A percentile compares a stretch with the other conserved stretches of the same genome.
phyloP scores from a whole-genome alignment of 129 eudicot species.

The Mikania micrantha region DNA sequence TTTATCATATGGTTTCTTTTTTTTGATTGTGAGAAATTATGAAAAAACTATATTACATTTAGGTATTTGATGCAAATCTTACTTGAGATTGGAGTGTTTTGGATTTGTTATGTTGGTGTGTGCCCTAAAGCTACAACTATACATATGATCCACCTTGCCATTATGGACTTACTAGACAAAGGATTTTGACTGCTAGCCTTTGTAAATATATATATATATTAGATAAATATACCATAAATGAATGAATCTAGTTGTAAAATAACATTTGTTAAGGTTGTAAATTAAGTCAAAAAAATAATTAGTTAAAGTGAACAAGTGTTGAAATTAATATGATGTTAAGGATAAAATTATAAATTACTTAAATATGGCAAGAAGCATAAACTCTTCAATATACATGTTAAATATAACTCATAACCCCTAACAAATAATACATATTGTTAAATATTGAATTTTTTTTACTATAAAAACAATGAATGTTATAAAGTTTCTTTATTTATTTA shows the following conservation, averaged over 20 bases:
- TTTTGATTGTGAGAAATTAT: constrained; percentile 3
- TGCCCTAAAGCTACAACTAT: constrained; percentile 32
- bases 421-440: no score
- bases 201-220: constrained; percentile 4
- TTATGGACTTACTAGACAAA: constrained; percentile 13
- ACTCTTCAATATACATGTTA: no score
- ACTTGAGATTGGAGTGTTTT: constrained; percentile 27
- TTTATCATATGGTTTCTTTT: not conserved
- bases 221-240: not conserved
- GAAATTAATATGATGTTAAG: not conserved
- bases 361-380: no score
- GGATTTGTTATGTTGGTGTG: constrained; percentile 33
- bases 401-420: no score
- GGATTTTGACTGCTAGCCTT: constrained; percentile 14
- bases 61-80: constrained; percentile 29
- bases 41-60: constrained; percentile 15
- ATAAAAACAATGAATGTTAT: no score
- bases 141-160: constrained; percentile 17
- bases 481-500: no score
- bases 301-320: not conserved
- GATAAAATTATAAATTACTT: not conserved
- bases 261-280: not conserved
- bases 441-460: no score
- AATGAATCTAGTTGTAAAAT: not conserved
- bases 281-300: not conserved